phyloP scores from a whole-genome alignment of 73 alveolate species.

The Uronychia setigera region DNA sequence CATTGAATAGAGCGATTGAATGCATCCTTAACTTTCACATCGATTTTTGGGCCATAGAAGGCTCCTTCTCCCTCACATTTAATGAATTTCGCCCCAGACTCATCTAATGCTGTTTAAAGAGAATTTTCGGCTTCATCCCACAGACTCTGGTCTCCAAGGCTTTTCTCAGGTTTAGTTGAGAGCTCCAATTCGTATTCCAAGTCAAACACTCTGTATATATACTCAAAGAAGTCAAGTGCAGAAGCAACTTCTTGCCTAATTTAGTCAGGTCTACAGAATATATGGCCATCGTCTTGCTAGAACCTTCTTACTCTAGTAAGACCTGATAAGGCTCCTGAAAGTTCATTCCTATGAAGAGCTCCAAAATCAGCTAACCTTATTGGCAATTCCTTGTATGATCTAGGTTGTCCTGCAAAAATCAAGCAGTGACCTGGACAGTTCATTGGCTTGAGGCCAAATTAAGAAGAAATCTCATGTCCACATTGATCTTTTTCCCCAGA shows the following conservation, averaged over 20 bases:
- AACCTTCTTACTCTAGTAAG: slow-evolving; percentile 99
- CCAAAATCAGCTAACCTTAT: slow-evolving; percentile 99
- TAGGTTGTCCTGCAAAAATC: slow-evolving; percentile 81
- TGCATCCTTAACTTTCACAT: slow-evolving; percentile 97
- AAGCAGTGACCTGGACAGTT: slow-evolving; percentile 99
- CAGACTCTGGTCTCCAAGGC: slow-evolving; percentile 88
- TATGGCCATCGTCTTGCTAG: slow-evolving; percentile 98
- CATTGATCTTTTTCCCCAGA: slow-evolving; percentile 71
- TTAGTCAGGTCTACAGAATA: slow-evolving; percentile 82
- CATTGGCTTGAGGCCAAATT: slow-evolving; percentile 98
- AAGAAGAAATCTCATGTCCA: not conserved
- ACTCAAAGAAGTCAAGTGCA: slow-evolving; percentile 77
- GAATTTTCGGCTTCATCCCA: slow-evolving; percentile 97
- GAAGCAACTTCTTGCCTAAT: slow-evolving; percentile 79
- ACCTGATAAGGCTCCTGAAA: slow-evolving; percentile 99
- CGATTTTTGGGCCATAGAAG: slow-evolving; percentile 99
- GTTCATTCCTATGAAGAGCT: slow-evolving; percentile 99
- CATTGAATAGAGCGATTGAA: slow-evolving; percentile 97
- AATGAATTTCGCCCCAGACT: slow-evolving; percentile 90
- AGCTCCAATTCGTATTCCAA: slow-evolving; percentile 89
- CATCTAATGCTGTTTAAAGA: slow-evolving; percentile 84
- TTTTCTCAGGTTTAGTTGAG: slow-evolving; percentile 96
- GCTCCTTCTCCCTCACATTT: slow-evolving; percentile 99
- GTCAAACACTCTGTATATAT: slow-evolving; percentile 87
- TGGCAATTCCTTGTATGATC: slow-evolving; percentile 99